phyloP scores from a whole-genome alignment of 139 green algal genomes.

The Chlamydomonas asymmetrica region DNA sequence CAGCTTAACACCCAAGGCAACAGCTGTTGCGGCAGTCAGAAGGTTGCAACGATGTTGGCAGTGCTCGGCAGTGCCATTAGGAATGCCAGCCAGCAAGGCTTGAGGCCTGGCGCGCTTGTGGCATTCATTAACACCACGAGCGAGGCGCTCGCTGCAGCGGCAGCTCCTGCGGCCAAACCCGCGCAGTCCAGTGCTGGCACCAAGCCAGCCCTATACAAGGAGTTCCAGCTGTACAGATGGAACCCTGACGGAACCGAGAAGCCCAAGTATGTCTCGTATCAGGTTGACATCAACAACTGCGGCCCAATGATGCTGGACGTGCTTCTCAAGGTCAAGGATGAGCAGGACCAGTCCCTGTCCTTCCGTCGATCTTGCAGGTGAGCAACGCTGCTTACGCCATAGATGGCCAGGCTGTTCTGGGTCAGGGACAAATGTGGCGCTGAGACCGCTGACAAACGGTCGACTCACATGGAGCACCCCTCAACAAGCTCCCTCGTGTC shows the following conservation, averaged over 20 bases:
- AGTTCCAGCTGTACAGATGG: conserved; percentile 89
- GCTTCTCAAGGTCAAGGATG: conserved; percentile 99
- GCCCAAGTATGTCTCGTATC: conserved; percentile 90
- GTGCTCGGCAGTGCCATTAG: not conserved
- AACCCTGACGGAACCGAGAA: conserved; percentile 82
- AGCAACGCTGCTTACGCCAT: not conserved
- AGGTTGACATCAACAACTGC: conserved; percentile 70
- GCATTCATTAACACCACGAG: conserved; percentile 20
- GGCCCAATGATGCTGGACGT: conserved; percentile 99
- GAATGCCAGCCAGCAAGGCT: not conserved
- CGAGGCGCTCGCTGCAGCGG: not conserved
- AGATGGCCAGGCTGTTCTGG: too few relatives aligned
- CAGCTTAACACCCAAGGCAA: too few relatives aligned
- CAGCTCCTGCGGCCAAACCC: not conserved
- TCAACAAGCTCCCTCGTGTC: too few relatives aligned
- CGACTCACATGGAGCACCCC: too few relatives aligned
- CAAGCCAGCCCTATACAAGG: conserved; percentile 44
- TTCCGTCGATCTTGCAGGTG: conserved; percentile 91
- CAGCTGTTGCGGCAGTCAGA: too few relatives aligned
- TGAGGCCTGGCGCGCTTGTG: conserved; percentile 1
- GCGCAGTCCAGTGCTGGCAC: not conserved
- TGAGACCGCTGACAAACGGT: too few relatives aligned
- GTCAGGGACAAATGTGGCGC: too few relatives aligned
- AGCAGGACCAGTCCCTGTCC: conserved; percentile 89
- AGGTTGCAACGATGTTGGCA: not conserved